Base-by-base conservation (phyloP, 1,284 basidiomycete genomes). In the Trichosporon sp. region DNA sequence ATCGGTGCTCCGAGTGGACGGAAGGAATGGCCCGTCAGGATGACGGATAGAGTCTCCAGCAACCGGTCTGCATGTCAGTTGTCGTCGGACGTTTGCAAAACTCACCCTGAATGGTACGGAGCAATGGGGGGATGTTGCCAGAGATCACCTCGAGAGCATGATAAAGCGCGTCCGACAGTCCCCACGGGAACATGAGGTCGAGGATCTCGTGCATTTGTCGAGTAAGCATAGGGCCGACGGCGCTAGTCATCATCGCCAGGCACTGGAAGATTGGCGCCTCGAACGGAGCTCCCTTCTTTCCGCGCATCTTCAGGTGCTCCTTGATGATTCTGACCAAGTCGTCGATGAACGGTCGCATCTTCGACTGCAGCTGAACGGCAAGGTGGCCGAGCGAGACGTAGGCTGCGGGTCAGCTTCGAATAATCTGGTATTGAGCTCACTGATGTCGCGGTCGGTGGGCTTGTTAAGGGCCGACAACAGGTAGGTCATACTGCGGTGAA, bases 241-340 rank as follows among this genome's bases (percentile, higher is more conserved):
- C 93, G 0, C 88, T 87, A 1, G 95, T 94, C 59, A 99, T 84
- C 91, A 98, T 95, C 34, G 93, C 93, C 58, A 99, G 87, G 79
- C 96, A 99, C 82, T 98, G 92, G 76, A 99, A 99, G 69, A 99
- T 95, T 0, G 95, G 91, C 67, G 92, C 92, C 80, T 98, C 95
- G 14, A 90, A 88, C 4, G 91, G 90, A 2, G 92, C 91, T 73
- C 92, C 93, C 84, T 95, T 98, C 78, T 90, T 92, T 54, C 92
- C 94, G 78, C 90, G 84, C 73, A 87, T 86, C 73, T 91, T 88
- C 36, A 99, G 80, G 21, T 92, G 92, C 65, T 88, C 85, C 79
- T 97, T 97, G 75, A 98, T 91, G 63, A 92, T 89, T 59, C 83
- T 82, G 86, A 99, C 91, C 64, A 98, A 91, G 3, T 89, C 87